phyloP scores from a whole-genome alignment of 805 yeast genomes.

The Metschnikowia bowlesiae region DNA sequence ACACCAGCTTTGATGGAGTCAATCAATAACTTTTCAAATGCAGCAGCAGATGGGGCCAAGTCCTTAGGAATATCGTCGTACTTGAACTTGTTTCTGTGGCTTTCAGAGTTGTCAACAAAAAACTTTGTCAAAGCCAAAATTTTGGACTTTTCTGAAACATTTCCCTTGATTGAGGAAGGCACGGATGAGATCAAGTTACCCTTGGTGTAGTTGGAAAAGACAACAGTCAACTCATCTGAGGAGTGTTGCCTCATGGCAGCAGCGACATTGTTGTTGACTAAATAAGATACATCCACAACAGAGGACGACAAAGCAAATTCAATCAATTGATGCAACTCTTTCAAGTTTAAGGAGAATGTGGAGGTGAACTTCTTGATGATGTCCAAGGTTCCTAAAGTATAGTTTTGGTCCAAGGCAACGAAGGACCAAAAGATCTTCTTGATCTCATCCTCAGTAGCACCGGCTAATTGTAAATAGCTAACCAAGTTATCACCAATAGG shows the following conservation, averaged over 20 bases:
- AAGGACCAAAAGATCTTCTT: constrained; percentile 35
- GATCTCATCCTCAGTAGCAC: constrained; percentile 27
- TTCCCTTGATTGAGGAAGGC: constrained; percentile 21
- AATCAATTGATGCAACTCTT: constrained; percentile 30
- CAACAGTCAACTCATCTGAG: constrained; percentile 23
- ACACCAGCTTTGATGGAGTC: constrained; percentile 42
- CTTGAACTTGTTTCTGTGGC: constrained; percentile 26
- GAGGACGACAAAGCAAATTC: constrained; percentile 34
- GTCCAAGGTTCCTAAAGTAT: constrained; percentile 28
- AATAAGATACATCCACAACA: constrained; percentile 37
- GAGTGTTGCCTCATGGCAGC: constrained; percentile 26
- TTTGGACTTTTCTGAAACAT: constrained; percentile 33
- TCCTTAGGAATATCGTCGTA: constrained; percentile 35
- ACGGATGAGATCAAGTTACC: constrained; percentile 30
- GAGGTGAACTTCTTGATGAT: constrained; percentile 35
- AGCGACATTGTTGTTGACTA: constrained; percentile 39
- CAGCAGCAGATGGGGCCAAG: constrained; percentile 25
- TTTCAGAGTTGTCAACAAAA: constrained; percentile 25
- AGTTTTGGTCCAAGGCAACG: constrained; percentile 30
- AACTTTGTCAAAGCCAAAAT: constrained; percentile 38
- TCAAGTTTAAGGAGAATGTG: constrained; percentile 18
- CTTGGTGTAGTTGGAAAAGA: constrained; percentile 31
- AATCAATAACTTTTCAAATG: constrained; percentile 37
- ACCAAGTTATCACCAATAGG: constrained; percentile 35
- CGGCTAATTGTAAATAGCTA: constrained; percentile 32